Evolutionary conservation across 768 basidiomycete species (phyloP), one percentile per base, ranked within the genome.

Genomic region (Daedaleopsis nitida): DNA sequence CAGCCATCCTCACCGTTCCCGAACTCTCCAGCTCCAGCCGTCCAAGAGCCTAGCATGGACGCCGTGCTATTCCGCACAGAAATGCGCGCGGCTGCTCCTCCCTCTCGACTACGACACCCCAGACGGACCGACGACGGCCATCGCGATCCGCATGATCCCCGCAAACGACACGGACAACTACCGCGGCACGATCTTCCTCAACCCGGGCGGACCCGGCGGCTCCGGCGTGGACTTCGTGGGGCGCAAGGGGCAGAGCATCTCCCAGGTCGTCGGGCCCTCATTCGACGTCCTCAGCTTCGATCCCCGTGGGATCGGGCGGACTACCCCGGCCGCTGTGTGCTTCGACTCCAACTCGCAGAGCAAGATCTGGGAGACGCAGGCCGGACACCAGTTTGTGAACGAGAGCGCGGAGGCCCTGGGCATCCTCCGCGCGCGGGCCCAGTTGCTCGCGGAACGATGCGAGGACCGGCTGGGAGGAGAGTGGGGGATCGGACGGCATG

Each of bases 221-320:
- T 63, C 65, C 8, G 65, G 65, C 19, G 60, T 58, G 3, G 47
- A 47, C 8, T 32, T 62, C 37, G 39, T 66, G 24, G 59, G 16
- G 12, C 34, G 55, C 12, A 17, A 42, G 5, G 65, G 65, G 17
- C n/a, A 47, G 48, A 63, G 60, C 50, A 60, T 66, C 34, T 58
- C 62, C 5, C 43, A 50, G 19, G 53, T 67, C 39, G 45, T 63
- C 19, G 66, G 66, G 23, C 54, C 52, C 4, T 55, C 60, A 21
- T 67, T 51, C 54, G 63, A 67, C 45, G 42, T 67, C 45, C 63
- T 67, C 17, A 59, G 62, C 23, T 67, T 67, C 49, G 66, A 67
- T 45, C 66, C 66, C 11, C 66, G 66, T n/a, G 66, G 66, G 14
- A 62, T 48, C 1, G 66, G 66, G 12, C 50, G 56, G 5, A 62